Evolutionary conservation across 2,329 filamentous ascomycete genomes (phyloP), one percentile per base, ranked within the genome.

Genomic region (Colletotrichum ledebouriae): DNA sequence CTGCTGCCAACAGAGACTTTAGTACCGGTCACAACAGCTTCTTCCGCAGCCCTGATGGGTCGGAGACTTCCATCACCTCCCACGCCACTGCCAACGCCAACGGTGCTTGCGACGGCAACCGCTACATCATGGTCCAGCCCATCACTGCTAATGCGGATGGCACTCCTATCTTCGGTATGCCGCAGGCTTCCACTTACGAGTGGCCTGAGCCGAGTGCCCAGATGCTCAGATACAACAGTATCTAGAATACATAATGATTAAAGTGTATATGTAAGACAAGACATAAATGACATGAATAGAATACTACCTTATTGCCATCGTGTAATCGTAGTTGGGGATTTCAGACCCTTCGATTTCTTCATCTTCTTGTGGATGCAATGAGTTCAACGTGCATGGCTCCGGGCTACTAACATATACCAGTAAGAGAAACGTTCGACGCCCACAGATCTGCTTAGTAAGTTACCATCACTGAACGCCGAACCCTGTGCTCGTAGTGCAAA

Each of bases 1-100:
- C 79, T 20, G 83, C 80, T 50, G 85, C 82, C 2, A 87, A 88
- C 67, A 85, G 85, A 3, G 86, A 87, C 73, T 88, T 85, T 57
- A 86, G 86, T 13, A 84, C 86, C 0, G 86, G 85, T 0, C 85
- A 88, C 69, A 88, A 88, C 71, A 85, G 84, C 3, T 89, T 89
- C 79, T 88, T 89, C 76, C 78, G 75, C 33, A 87, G 84, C 70
- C 86, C 86, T 0, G 85, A 88, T 69, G 84, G 81, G 3, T 82
- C 76, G 0, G 80, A 88, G 75, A 84, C 81, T 3, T 89, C 82
- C 82, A 86, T 85, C 59, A 82, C 85, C 0, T 89, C 86, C 74
- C 86, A 89, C 70, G 86, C 86, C 0, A 87, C 85, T 0, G 76
- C 79, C 2, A 84, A 81, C 66, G 76, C 78, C 11, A 76, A 75